Base-by-base conservation (phyloP, 495 filamentous ascomycete genomes). In the Cryomyces antarcticus region DNA sequence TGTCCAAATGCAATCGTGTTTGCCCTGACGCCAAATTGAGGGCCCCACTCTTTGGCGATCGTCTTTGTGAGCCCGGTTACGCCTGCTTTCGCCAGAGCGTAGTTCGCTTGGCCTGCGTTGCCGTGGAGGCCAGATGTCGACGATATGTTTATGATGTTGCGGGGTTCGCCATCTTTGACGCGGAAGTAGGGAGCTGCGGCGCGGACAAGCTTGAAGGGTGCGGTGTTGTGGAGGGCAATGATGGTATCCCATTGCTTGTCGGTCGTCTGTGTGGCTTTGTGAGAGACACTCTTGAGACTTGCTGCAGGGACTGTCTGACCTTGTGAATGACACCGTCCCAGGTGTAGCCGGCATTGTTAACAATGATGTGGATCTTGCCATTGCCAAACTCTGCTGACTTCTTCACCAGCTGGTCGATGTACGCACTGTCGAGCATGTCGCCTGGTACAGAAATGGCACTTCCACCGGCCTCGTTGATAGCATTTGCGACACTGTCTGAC, bases 271-370 rank as follows among this genome's bases (percentile, higher is more conserved):
- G 37, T 24, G 42, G 11, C 34, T 9, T 7, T 31, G 38, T 28
- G 44, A 38, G 17, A 24, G 17, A 24, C 17, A 24, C 34, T 44
- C 30, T 28, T 39, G n/a, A 13, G 33, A 39, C 36, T 42, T 12
- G 36, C 36, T 34, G 7, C 31, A 31, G 44, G 46, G 34, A 31
- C 9, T 10, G 13, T 31, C 33, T 41, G 42, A 78, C 77, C 69
- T 87, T 88, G 63, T 89, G 82, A 51, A 92, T 84, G 24, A 92
- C 82, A 4, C 75, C 84, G 55, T 93, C 84, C 80, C 82, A 93
- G 0, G 84, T 92, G 58, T 80, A 80, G 31, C 83, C 82, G 1
- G 84, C 84, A 62, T 88, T 89, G 57, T 89, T 89, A 33, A 92
- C 80, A 44, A 88, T 73, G 43, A 85, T 75, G 59, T 93, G 78